Percentiles rank a stretch among this genome's conserved stretches.
phyloP scores from a whole-genome alignment of 2,329 filamentous ascomycete species.

The Pseudogymnoascus sp. region DNA sequence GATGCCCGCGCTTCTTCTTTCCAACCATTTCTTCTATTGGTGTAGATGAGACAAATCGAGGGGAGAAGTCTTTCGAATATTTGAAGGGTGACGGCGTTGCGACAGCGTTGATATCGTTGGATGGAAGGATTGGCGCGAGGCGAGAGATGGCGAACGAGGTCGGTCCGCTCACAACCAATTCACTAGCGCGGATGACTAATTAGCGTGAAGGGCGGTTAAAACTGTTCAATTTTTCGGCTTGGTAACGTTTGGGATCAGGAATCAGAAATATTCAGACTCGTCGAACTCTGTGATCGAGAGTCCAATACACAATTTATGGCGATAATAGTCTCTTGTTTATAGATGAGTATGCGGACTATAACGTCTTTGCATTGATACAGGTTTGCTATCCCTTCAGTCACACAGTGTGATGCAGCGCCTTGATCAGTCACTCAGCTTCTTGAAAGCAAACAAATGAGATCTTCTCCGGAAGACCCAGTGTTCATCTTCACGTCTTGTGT shows the following conservation, averaged over 20 bases:
- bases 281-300: background rate
- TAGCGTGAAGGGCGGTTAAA: background rate
- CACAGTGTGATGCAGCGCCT: constrained; percentile 22
- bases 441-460: constrained; percentile 34
- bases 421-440: constrained; percentile 39
- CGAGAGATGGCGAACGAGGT: constrained; percentile 7
- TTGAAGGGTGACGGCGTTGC: background rate
- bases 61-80: background rate
- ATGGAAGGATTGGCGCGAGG: constrained; percentile 3
- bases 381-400: constrained; percentile 8
- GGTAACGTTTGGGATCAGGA: background rate
- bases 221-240: constrained; percentile 5
- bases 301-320: background rate
- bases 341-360: background rate
- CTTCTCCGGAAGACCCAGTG: constrained; percentile 36
- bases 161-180: background rate
- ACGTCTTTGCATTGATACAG: background rate
- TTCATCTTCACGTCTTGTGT: constrained; percentile 39
- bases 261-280: background rate
- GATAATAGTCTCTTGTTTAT: background rate
- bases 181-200: constrained; percentile 10
- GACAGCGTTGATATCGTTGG: background rate
- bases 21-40: constrained; percentile 48
- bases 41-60: background rate
- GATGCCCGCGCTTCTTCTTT: constrained; percentile 83